A percentile compares a stretch with the other conserved stretches of the same genome.
Evolutionary conservation across 768 basidiomycete species (phyloP).

Genomic region (Clitopilus hobsonii): DNA sequence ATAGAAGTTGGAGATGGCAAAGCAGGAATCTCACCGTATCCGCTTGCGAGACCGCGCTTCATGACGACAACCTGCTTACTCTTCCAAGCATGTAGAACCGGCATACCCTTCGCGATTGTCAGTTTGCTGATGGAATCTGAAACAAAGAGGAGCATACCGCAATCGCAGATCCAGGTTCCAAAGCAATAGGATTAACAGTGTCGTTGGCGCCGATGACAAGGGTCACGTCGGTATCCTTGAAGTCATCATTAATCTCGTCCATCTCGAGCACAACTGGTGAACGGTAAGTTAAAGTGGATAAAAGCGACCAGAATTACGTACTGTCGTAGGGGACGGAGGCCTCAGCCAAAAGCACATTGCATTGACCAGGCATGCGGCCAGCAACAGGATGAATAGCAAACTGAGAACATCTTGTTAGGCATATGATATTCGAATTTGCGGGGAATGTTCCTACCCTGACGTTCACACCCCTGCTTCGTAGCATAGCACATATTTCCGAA

Average conservation of each 20-base stretch:
- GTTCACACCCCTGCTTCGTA: conserved; percentile 70
- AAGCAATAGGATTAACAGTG: conserved; percentile 86
- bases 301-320: conserved; percentile 34
- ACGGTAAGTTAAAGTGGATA: background rate
- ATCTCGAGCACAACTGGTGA: conserved; percentile 81
- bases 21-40: conserved; percentile 56
- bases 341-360: conserved; percentile 88
- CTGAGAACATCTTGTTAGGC: conserved; percentile 13
- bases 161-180: conserved; percentile 83
- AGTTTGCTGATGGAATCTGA: background rate
- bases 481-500: conserved; percentile 69
- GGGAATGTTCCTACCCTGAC: conserved; percentile 47
- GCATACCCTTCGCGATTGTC: conserved; percentile 86
- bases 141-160: conserved; percentile 36
- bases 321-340: conserved; percentile 89
- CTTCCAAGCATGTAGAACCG: conserved; percentile 90
- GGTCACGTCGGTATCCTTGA: conserved; percentile 83
- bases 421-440: background rate
- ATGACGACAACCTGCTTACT: conserved; percentile 89
- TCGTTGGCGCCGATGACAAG: conserved; percentile 92
- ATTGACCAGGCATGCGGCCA: conserved; percentile 91
- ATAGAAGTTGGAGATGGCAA: background rate
- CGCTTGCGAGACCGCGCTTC: conserved; percentile 88
- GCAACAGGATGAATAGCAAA: conserved; percentile 90
- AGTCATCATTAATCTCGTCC: conserved; percentile 95